phyloP scores from a whole-genome alignment of 495 filamentous ascomycete species.

The Penicillium pulvis region DNA sequence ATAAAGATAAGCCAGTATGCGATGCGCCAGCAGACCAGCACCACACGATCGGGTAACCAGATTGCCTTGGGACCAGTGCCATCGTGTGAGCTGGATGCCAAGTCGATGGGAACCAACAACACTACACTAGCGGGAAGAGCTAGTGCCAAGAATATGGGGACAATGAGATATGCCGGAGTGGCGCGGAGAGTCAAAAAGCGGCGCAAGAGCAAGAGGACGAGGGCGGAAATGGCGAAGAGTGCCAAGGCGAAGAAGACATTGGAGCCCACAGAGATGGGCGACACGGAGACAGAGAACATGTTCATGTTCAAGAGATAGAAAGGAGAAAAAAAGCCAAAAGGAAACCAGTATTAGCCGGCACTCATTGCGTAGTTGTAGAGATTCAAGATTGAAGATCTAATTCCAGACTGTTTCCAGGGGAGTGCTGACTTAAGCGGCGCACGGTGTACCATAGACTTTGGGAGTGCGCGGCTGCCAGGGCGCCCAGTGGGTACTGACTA shows the following conservation, averaged over 20 bases:
- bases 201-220: conserved; percentile 81
- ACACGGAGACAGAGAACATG: conserved; percentile 33
- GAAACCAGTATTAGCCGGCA: not conserved
- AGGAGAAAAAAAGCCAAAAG: not conserved
- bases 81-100: conserved; percentile 80
- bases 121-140: conserved; percentile 91
- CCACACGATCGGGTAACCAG: conserved; percentile 64
- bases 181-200: conserved; percentile 87
- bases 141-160: conserved; percentile 91
- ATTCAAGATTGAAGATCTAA: not conserved
- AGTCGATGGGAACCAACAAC: conserved; percentile 93
- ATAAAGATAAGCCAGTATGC: conserved; percentile 96
- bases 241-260: conserved; percentile 72
- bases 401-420: conserved; percentile 23
- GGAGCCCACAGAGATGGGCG: conserved; percentile 57
- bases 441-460: not conserved
- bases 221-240: conserved; percentile 69
- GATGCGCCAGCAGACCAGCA: conserved; percentile 87
- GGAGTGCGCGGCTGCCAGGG: not conserved
- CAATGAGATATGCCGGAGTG: conserved; percentile 86
- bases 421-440: conserved; percentile 31
- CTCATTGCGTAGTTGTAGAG: not conserved
- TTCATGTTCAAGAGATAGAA: conserved; percentile 6
- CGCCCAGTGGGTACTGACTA: not conserved
- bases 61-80: conserved; percentile 66